A percentile compares a stretch with the other conserved stretches of the same genome.
Evolutionary conservation across 805 yeast genomes (phyloP).

Genomic region (Lipomyces sp.): DNA sequence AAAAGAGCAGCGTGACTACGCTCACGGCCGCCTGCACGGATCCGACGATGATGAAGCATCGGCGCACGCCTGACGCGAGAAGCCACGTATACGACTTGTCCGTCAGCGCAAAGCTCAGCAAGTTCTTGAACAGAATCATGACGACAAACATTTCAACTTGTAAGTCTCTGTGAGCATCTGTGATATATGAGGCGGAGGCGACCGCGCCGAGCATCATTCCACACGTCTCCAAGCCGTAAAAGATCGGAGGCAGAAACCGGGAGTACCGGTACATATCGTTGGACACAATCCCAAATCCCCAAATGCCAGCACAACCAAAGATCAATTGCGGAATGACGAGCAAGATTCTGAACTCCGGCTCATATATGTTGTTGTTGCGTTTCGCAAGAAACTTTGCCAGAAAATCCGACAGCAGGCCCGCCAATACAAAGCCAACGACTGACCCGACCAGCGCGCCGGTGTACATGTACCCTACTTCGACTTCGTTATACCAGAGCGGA

Average conservation of each 20-base stretch:
- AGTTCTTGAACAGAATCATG: slow-evolving; percentile 23
- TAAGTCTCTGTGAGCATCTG: slow-evolving; percentile 28
- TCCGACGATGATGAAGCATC: slow-evolving; percentile 24
- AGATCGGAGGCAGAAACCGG: slow-evolving; percentile 22
- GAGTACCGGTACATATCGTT: slow-evolving; percentile 14
- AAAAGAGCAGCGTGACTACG: slow-evolving; percentile 12
- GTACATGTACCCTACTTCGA: slow-evolving; percentile 24
- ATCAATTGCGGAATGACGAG: slow-evolving; percentile 22
- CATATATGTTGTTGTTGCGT: slow-evolving; percentile 25
- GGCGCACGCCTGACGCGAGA: slow-evolving; percentile 11
- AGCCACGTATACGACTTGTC: slow-evolving; percentile 24
- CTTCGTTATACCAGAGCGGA: slow-evolving; percentile 25
- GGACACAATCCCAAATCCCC: slow-evolving; percentile 27
- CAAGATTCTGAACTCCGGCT: slow-evolving; percentile 27
- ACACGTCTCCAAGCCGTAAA: slow-evolving; percentile 27
- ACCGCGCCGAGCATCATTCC: slow-evolving; percentile 29
- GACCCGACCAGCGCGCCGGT: slow-evolving; percentile 24
- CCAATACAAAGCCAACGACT: slow-evolving; percentile 21
- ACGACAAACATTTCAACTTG: slow-evolving; percentile 25
- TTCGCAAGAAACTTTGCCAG: slow-evolving; percentile 14
- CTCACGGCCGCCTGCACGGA: slow-evolving; percentile 27
- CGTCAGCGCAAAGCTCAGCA: slow-evolving; percentile 25
- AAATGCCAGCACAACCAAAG: slow-evolving; percentile 22
- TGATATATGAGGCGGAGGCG: slow-evolving; percentile 27
- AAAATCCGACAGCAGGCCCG: slow-evolving; percentile 21